Base-by-base conservation (phyloP, 2,329 filamentous ascomycete species). In the Penicillium sp. region DNA sequence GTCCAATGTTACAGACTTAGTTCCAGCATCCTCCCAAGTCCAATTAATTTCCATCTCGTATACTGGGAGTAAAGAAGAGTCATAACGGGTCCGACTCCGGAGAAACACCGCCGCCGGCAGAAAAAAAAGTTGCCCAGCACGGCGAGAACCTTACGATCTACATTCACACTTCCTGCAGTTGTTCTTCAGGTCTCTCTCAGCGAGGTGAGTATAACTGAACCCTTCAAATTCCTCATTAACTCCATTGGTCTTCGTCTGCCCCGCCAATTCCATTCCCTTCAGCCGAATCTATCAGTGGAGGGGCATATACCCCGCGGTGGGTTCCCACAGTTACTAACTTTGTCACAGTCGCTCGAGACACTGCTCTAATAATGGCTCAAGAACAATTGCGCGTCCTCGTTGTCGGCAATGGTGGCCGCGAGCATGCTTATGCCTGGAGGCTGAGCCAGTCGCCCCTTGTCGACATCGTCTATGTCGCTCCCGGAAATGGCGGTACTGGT, bases 381-480 rank as follows among this genome's bases (percentile, higher is more conserved):
- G 78, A 80, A 72, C 73, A 73, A 65, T 82, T 92, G 63, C 85
- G 87, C 67, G 83, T 97, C 67, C 87, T 98, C 63, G 87, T 98
- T 63, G 87, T 98, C 66, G 94, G 95, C 71, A 96, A 94, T 73
- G 95, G 95, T 66, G 95, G 94, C 69, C 88, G 95, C 70, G 95
- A 99, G 79, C 92, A 98, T 78, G 91, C 93, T 49, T 85, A 97
- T 63, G 92, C 93, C 43, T 98, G 93, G 93, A 97, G 96, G 79
- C 82, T 98, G 62, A 87, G 88, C 71, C 89, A 96, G 75, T 96
- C 92, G 16, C 82, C 88, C 43, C 83, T 84, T 47, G 91, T 96
- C 61, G 87, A 91, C 69, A 84, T 87, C 68, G 94, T 98, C 58
- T 81, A 77, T 63, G 82, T 86, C 58, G 83, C 83, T 56, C 85